A percentile compares a stretch with the other conserved stretches of the same genome.
Evolutionary conservation across 2,329 filamentous ascomycete genomes (phyloP).

Genomic region (Fusarium paranaense): DNA sequence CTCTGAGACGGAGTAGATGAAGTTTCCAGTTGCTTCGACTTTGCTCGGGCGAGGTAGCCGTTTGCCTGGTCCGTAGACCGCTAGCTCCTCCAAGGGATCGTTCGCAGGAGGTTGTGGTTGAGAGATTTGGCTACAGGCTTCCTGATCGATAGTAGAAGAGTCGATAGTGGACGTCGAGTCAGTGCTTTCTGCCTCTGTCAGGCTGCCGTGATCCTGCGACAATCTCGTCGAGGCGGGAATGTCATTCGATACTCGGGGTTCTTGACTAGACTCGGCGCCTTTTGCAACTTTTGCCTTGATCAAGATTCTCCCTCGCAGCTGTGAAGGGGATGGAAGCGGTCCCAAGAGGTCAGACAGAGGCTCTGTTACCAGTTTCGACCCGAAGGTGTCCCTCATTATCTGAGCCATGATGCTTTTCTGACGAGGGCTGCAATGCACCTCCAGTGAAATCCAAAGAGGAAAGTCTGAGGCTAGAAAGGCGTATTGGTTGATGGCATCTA

Average conservation of each 20-base stretch:
- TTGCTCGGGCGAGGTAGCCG: background rate
- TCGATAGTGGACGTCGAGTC: no score
- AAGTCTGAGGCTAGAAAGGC: slow-evolving; percentile 16
- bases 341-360: background rate
- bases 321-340: background rate
- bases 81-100: slow-evolving; percentile 6
- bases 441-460: slow-evolving; percentile 19
- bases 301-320: slow-evolving; percentile 11
- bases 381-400: slow-evolving; percentile 17
- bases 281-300: slow-evolving; percentile 14
- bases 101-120: background rate
- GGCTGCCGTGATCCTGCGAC: background rate
- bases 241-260: background rate
- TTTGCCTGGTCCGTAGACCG: slow-evolving; percentile 23
- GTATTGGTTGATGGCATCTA: background rate
- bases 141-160: background rate
- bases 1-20: slow-evolving; percentile 23
- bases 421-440: slow-evolving; percentile 8
- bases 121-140: background rate
- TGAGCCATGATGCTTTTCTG: slow-evolving; percentile 15
- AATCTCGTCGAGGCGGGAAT: background rate
- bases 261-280: background rate
- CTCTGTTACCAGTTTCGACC: background rate
- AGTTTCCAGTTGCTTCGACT: slow-evolving; percentile 4
- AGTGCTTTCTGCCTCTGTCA: background rate